Evolutionary conservation across 495 filamentous ascomycete genomes (phyloP), one percentile per base, ranked within the genome.

Genomic region (Jackrogersella minutella): DNA sequence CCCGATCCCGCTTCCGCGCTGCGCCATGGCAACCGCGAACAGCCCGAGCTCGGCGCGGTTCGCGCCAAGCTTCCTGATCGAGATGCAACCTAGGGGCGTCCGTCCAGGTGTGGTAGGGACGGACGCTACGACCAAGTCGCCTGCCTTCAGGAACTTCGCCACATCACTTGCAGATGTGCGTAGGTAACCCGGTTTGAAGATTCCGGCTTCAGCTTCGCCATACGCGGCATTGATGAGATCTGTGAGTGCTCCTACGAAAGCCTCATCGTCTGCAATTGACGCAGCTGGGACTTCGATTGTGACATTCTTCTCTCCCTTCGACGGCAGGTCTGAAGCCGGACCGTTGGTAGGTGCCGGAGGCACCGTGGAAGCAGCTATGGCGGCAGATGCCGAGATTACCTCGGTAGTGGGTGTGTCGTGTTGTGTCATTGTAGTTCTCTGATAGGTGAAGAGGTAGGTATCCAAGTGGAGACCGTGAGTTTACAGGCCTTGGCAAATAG

Each of bases 171-270:
- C 36, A 2, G 58, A 61, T 6, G 65, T 74, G 14, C 68, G 71
- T 46, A 47, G 5, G 55, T 66, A 71, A 9, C 62, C 58, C 13
- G 58, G 40, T 19, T 65, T 69, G 44, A 62, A 74, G 49, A 74
- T 74, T n/a, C 47, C 66, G 17, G 53, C 54, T 37, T 71, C 65
- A 43, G 62, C 58, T 13, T 67, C 60, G 39, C 26, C 16, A 26
- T 72, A 72, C 2, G 54, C 62, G 14, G 3, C 51, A 14, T 72
- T 72, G 21, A 72, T 49, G 30, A 70, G 40, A n/a, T 36, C 22
- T 13, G 58, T 16, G 10, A 43, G 52, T 28, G 49, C 41, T 40
- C 33, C 14, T 53, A 33, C 30, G 22, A 64, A 47, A 5, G 30
- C 3, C 10, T 47, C 31, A 39, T 68, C 54, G 1, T 53, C 49